These are phyloP conservation scores for Rhodotorula babjevae DNA, from an alignment of 768 basidiomycete species.

Conservation along the genomic window DNA sequence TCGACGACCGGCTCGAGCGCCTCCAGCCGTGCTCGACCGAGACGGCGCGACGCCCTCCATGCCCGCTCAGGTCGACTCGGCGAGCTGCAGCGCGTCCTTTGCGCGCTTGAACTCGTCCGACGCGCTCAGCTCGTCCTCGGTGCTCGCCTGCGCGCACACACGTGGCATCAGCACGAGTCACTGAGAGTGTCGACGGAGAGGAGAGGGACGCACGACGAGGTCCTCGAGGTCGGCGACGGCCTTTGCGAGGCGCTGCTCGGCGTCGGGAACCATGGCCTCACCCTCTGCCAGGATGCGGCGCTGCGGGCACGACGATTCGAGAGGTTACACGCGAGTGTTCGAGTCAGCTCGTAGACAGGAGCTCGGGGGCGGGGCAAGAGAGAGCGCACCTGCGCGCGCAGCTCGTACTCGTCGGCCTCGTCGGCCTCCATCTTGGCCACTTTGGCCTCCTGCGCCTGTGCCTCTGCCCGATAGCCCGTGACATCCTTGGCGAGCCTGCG, in stretches of 20 bases:
- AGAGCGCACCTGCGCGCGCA: slow-evolving; percentile 26
- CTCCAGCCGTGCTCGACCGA: too few relatives aligned
- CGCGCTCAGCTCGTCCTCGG: slow-evolving; percentile 9
- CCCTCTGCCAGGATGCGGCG: slow-evolving; percentile 68
- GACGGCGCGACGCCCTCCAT: too few relatives aligned
- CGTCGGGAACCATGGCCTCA: slow-evolving; percentile 71
- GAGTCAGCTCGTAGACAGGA: too few relatives aligned
- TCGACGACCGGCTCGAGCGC: too few relatives aligned
- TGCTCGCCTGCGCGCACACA: slow-evolving; percentile 14
- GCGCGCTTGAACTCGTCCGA: slow-evolving; percentile 24
- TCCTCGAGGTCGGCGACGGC: slow-evolving; percentile 62
- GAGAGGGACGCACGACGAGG: slow-evolving; percentile 58
- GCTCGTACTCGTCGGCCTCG: slow-evolving; percentile 49
- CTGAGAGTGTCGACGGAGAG: neutral
- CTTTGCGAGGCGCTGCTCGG: slow-evolving; percentile 58
- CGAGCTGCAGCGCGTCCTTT: slow-evolving; percentile 4
- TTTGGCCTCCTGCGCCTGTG: slow-evolving; percentile 56
- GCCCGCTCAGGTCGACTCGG: neutral
- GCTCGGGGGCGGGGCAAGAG: too few relatives aligned
- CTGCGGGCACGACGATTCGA: too few relatives aligned
- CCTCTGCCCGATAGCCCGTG: slow-evolving; percentile 62
- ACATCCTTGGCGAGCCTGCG: slow-evolving; percentile 66
- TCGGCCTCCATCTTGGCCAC: slow-evolving; percentile 61
- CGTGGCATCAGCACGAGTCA: neutral
- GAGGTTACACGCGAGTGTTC: too few relatives aligned